Percentiles rank a stretch among this genome's conserved stretches.
phyloP scores from a whole-genome alignment of 2,329 filamentous ascomycete genomes.

The Ascochyta viciae-villosae region DNA sequence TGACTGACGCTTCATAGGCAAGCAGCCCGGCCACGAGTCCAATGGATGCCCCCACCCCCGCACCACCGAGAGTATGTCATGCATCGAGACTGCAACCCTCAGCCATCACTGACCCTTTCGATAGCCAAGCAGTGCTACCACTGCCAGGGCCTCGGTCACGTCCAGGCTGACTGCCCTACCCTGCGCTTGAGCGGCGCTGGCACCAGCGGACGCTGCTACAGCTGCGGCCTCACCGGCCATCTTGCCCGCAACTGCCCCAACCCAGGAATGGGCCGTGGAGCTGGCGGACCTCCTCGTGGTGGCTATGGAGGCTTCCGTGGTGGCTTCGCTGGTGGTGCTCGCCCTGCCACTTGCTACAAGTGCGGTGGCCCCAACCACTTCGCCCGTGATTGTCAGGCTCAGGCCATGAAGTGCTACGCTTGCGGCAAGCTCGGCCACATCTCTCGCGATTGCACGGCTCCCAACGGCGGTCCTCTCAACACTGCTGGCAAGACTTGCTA shows the following conservation, averaged over 20 bases:
- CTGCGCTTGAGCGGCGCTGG: slow-evolving; percentile 84
- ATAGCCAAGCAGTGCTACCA: slow-evolving; percentile 99
- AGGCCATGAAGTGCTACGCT: slow-evolving; percentile 98
- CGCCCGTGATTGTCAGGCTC: slow-evolving; percentile 96
- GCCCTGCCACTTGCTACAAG: slow-evolving; percentile 72
- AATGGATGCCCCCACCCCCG: slow-evolving; percentile 96
- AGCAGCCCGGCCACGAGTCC: slow-evolving; percentile 94
- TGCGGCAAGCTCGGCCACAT: slow-evolving; percentile 94
- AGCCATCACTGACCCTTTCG: slow-evolving; percentile 1
- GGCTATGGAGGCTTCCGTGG: slow-evolving; percentile 75
- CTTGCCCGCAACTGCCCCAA: slow-evolving; percentile 88
- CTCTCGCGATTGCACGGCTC: slow-evolving; percentile 92
- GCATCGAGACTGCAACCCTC: slow-evolving; percentile 2
- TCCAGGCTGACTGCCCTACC: slow-evolving; percentile 98
- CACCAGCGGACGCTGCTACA: slow-evolving; percentile 91
- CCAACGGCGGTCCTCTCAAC: slow-evolving; percentile 94
- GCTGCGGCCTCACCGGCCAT: slow-evolving; percentile 91
- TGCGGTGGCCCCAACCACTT: slow-evolving; percentile 93
- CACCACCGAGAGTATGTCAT: slow-evolving; percentile 81
- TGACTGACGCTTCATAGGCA: slow-evolving; percentile 60
- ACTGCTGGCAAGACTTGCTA: slow-evolving; percentile 99
- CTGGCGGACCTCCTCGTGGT: slow-evolving; percentile 71
- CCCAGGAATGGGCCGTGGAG: slow-evolving; percentile 71
- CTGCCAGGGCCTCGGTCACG: slow-evolving; percentile 97
- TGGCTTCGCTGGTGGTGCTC: slow-evolving; percentile 73